Base-by-base conservation (phyloP, 192 early-diverging fungal species). In the Coemansia sp. region DNA sequence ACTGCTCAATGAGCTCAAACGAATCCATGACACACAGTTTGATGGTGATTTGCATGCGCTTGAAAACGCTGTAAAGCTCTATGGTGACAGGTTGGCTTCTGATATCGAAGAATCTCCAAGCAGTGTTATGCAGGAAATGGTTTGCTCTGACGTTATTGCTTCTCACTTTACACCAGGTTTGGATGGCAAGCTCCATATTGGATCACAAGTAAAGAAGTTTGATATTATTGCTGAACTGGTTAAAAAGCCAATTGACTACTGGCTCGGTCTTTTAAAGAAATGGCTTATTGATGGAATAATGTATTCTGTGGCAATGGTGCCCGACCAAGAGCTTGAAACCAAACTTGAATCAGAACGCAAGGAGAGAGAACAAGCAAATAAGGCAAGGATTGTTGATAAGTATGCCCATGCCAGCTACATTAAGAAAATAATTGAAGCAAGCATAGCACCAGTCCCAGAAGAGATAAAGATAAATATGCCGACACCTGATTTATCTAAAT, bases 401-500 rank as follows among this genome's bases (percentile, higher is more conserved):
- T 65, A 52, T 6, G 75, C 65, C 6, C 73, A 65, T 85, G 89
- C 22, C 36, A 70, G 55, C 68, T 74, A n/a, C 86, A 90, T 49
- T 79, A 91, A 37, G 62, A 49, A 15, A 62, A 81, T 51, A 41
- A 55, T 72, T 12, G 82, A 67, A 32, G 49, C 74, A 5, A 71
- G 63, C 56, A 61, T 60, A 18, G 69, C 71, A 36, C 41, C 88
- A 37, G 58, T 91, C 41, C 69, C 91, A 3, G 67, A 72, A 10
- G 80, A 79, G 5, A 62, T 90, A 57, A 74, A 88, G 46, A 75
- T 68, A 2, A 57, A 32, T 3, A 91, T 94, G 75, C 91, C 78
- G 8, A 63, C 45, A 15, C 67, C 80, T 0, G 89, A 37, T 71
- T 75, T 40, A 45, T 52, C 57, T 19, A 46, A 6, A 67, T 71